A percentile compares a stretch with the other conserved stretches of the same genome.
Evolutionary conservation across 768 basidiomycete species (phyloP).

Genomic region (Rhizopogon sp.): DNA sequence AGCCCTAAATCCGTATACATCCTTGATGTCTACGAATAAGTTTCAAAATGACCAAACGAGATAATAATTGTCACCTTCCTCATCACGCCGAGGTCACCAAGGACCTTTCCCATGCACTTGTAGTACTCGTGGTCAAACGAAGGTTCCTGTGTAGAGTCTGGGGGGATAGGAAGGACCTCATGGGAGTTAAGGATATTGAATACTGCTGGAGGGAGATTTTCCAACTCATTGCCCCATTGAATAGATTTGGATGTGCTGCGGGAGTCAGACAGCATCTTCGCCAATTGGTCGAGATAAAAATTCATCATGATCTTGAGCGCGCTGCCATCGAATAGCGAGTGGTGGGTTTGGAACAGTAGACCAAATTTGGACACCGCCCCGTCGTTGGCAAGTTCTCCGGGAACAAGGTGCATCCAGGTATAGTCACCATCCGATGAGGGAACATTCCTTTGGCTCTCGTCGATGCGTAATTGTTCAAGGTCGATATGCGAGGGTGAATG

Average conservation of each 20-base stretch:
- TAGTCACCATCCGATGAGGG: neutral
- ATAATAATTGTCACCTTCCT: neutral
- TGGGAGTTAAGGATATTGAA: neutral
- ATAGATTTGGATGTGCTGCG: neutral
- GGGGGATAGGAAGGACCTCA: neutral
- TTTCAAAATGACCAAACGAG: neutral
- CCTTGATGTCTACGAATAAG: neutral
- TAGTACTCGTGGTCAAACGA: neutral
- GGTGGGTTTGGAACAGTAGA: neutral
- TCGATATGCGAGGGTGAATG: neutral
- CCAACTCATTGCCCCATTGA: neutral
- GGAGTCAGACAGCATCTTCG: neutral
- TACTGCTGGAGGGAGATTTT: neutral
- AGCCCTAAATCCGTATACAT: neutral
- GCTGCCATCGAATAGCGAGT: neutral
- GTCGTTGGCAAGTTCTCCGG: neutral
- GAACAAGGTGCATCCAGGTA: no score
- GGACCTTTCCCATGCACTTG: neutral
- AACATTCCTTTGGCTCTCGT: neutral
- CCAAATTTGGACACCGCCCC: neutral
- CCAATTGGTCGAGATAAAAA: neutral
- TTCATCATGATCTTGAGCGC: neutral
- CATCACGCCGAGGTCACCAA: neutral
- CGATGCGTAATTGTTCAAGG: neutral
- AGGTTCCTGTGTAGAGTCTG: neutral